Evolutionary conservation across 2,329 filamentous ascomycete genomes (phyloP).

Genomic region (Spiromastix sp.): DNA sequence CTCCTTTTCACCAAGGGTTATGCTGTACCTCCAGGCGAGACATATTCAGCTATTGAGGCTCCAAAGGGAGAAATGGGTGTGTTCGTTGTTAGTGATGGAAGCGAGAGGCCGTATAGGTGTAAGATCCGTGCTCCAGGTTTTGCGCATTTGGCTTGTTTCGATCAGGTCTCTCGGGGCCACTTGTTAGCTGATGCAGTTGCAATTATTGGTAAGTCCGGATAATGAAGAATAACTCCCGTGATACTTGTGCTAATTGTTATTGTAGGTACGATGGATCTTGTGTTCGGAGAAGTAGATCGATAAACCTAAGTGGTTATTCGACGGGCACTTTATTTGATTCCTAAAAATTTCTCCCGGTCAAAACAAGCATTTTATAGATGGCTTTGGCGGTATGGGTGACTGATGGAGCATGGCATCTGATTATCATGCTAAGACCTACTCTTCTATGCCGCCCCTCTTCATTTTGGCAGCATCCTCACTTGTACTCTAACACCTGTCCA

Average conservation of each 20-base stretch:
- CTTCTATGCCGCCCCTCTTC: no score
- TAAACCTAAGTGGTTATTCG: conserved; percentile 23
- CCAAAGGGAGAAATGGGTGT: conserved; percentile 99
- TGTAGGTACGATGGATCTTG: conserved; percentile 64
- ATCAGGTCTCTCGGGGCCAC: conserved; percentile 86
- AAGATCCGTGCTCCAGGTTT: conserved; percentile 97
- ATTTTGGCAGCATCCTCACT: no score
- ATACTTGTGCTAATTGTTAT: conserved; percentile 3
- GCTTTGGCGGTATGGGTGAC: no score
- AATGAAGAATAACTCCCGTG: background rate
- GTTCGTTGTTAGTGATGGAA: conserved; percentile 89
- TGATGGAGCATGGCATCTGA: no score
- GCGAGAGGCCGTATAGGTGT: conserved; percentile 91
- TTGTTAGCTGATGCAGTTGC: conserved; percentile 92
- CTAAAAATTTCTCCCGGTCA: no score
- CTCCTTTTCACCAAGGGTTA: conserved; percentile 98
- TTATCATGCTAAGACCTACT: no score
- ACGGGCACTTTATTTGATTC: background rate
- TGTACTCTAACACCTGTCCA: no score
- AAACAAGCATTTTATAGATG: no score
- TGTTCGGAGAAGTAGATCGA: conserved; percentile 63
- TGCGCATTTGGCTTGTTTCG: conserved; percentile 86
- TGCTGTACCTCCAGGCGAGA: conserved; percentile 91
- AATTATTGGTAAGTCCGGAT: conserved; percentile 57
- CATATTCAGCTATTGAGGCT: conserved; percentile 96